Evolutionary conservation across 805 yeast genomes (phyloP).

Genomic region (Millerozyma acaciae): DNA sequence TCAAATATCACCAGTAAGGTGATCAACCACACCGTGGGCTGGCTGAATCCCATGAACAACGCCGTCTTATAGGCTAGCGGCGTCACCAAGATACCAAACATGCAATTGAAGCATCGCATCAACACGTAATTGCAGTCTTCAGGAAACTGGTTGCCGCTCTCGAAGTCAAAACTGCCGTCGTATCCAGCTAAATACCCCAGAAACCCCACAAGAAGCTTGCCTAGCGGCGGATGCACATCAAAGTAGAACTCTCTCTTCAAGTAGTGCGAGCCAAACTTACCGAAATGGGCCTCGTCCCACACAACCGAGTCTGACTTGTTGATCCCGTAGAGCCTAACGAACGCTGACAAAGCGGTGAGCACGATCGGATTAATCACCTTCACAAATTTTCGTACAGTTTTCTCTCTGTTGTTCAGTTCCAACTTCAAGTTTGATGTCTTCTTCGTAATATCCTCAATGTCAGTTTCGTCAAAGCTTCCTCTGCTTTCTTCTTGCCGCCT

Average conservation of each 20-base stretch:
- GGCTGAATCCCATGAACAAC: slow-evolving; percentile 67
- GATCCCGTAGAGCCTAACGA: slow-evolving; percentile 69
- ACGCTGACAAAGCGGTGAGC: slow-evolving; percentile 33
- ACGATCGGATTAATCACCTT: slow-evolving; percentile 25
- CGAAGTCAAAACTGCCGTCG: slow-evolving; percentile 86
- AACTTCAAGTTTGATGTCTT: slow-evolving; percentile 19
- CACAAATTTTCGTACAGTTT: slow-evolving; percentile 6
- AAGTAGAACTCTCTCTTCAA: slow-evolving; percentile 84
- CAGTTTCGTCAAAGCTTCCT: slow-evolving; percentile 4
- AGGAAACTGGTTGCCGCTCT: slow-evolving; percentile 76
- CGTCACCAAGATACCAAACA: slow-evolving; percentile 76
- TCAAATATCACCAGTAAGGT: slow-evolving; percentile 80
- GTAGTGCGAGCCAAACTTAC: slow-evolving; percentile 92
- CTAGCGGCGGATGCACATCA: slow-evolving; percentile 97
- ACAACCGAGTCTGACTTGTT: slow-evolving; percentile 73
- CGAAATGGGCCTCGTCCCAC: slow-evolving; percentile 98
- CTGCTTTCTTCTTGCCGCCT: too few relatives aligned
- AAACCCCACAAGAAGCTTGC: slow-evolving; percentile 86
- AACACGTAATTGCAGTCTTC: slow-evolving; percentile 71
- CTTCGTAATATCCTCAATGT: slow-evolving; percentile 19
- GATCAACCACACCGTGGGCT: slow-evolving; percentile 71
- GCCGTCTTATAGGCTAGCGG: slow-evolving; percentile 86
- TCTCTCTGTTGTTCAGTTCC: slow-evolving; percentile 1
- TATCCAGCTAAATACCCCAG: slow-evolving; percentile 84
- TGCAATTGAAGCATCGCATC: slow-evolving; percentile 87